Evolutionary conservation across 495 filamentous ascomycete genomes (phyloP).

Genomic region (Elaphomyces granulatus): DNA sequence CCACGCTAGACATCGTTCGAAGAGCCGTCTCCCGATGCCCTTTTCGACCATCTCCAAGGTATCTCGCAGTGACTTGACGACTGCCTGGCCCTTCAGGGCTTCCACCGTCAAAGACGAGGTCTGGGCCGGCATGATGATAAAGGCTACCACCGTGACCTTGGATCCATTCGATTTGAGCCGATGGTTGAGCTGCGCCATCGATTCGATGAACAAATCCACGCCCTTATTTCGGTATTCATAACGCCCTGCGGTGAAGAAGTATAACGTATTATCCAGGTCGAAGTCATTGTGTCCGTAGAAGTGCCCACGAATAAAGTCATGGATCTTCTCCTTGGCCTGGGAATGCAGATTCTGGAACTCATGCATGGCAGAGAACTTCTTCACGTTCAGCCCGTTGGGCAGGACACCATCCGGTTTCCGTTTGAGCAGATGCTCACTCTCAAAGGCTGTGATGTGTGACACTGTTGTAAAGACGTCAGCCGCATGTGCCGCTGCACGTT

Average conservation of each 20-base stretch:
- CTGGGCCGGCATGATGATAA: constrained; percentile 97
- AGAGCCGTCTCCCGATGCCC: constrained; percentile 82
- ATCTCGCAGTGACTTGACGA: constrained; percentile 89
- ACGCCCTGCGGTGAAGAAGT: constrained; percentile 90
- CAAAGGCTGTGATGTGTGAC: constrained; percentile 95
- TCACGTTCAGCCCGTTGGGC: constrained; percentile 94
- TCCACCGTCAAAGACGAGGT: constrained; percentile 94
- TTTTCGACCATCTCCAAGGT: constrained; percentile 82
- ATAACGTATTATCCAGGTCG: constrained; percentile 91
- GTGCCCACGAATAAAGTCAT: constrained; percentile 94
- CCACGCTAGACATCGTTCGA: constrained; percentile 86
- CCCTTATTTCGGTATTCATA: constrained; percentile 98
- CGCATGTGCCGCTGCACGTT: constrained; percentile 79
- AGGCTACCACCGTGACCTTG: constrained; percentile 93
- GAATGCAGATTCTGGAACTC: constrained; percentile 98
- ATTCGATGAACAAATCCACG: constrained; percentile 98
- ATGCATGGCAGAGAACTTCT: constrained; percentile 96
- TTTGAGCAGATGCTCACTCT: constrained; percentile 94
- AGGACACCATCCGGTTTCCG: constrained; percentile 93
- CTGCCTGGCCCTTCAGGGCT: constrained; percentile 88
- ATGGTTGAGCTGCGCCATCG: constrained; percentile 86
- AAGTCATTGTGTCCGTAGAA: constrained; percentile 99
- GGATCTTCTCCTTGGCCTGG: constrained; percentile 91
- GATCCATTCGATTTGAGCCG: constrained; percentile 70
- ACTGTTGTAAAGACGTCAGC: constrained; percentile 97